Evolutionary conservation across 305 asterid genomes (phyloP).

Genomic region (Ajuga reptans): DNA sequence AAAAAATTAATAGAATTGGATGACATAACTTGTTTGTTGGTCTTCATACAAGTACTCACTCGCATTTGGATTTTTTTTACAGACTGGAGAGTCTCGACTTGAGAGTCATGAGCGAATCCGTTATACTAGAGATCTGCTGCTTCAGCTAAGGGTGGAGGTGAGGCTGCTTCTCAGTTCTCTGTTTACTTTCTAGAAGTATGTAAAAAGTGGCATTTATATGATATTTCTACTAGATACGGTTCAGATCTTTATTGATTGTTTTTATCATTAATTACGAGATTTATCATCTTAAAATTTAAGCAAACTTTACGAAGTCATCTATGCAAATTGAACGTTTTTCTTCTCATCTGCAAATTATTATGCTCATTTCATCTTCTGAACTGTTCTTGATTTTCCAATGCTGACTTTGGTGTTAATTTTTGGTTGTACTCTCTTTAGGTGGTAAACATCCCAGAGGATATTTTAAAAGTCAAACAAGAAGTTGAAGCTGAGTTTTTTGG

Average conservation of each 20-base stretch:
- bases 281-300: background rate
- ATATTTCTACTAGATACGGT: background rate
- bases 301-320: background rate
- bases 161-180: background rate
- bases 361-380: background rate
- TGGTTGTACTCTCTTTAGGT: constrained; percentile 36
- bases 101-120: constrained; percentile 60
- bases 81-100: constrained; percentile 70
- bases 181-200: background rate
- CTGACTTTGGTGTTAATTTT: background rate
- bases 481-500: constrained; percentile 75
- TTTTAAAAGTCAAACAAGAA: constrained; percentile 68
- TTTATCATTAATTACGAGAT: background rate
- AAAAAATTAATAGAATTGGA: background rate
- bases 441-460: constrained; percentile 47
- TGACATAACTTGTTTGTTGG: background rate
- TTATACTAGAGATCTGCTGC: constrained; percentile 59
- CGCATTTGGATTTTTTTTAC: constrained; percentile 13
- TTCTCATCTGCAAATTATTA: background rate
- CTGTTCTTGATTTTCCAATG: background rate
- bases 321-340: background rate
- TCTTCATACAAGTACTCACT: background rate
- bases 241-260: background rate
- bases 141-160: constrained; percentile 76
- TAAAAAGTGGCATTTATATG: background rate